Conservation (phyloP, 768 basidiomycete genomes). For the Suillus variegatus region DNA sequence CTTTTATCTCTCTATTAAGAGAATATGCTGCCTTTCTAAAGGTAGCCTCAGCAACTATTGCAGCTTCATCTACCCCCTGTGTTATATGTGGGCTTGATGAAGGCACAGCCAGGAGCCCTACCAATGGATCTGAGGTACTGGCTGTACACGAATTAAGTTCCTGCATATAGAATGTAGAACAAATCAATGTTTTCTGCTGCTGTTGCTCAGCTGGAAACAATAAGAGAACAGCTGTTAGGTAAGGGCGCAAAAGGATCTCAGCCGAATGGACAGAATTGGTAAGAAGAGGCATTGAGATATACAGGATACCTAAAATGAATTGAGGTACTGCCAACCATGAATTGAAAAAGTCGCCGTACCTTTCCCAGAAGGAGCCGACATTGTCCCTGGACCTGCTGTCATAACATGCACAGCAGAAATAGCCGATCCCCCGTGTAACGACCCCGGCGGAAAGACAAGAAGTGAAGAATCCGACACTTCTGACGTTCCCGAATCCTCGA, state of each 20-base stretch:
- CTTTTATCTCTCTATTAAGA: slow-evolving; percentile 19
- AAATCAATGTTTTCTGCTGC: slow-evolving; percentile 44
- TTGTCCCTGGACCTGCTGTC: slow-evolving; percentile 69
- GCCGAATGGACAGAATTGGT: slow-evolving; percentile 26
- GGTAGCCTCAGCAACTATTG: slow-evolving; percentile 54
- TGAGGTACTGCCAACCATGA: slow-evolving; percentile 6
- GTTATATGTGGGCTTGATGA: slow-evolving; percentile 39
- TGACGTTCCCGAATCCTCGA: slow-evolving; percentile 19
- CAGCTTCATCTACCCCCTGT: slow-evolving; percentile 57
- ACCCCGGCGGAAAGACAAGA: slow-evolving; percentile 74
- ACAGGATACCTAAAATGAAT: slow-evolving; percentile 52
- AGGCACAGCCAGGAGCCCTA: slow-evolving; percentile 25
- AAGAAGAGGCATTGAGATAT: slow-evolving; percentile 54
- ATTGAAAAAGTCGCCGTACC: slow-evolving; percentile 46
- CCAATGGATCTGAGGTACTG: slow-evolving; percentile 12
- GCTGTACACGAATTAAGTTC: not conserved
- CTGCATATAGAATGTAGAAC: slow-evolving; percentile 52
- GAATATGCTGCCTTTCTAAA: slow-evolving; percentile 48
- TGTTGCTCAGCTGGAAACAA: slow-evolving; percentile 14
- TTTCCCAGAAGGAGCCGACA: slow-evolving; percentile 74
- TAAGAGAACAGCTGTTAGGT: slow-evolving; percentile 50
- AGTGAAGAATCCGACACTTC: slow-evolving; percentile 58
- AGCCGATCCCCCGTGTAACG: slow-evolving; percentile 49
- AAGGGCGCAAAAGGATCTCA: slow-evolving; percentile 53
- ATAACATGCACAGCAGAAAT: slow-evolving; percentile 58